phyloP scores from a whole-genome alignment of 2,329 filamentous ascomycete species.

The Calonectria pteridis region DNA sequence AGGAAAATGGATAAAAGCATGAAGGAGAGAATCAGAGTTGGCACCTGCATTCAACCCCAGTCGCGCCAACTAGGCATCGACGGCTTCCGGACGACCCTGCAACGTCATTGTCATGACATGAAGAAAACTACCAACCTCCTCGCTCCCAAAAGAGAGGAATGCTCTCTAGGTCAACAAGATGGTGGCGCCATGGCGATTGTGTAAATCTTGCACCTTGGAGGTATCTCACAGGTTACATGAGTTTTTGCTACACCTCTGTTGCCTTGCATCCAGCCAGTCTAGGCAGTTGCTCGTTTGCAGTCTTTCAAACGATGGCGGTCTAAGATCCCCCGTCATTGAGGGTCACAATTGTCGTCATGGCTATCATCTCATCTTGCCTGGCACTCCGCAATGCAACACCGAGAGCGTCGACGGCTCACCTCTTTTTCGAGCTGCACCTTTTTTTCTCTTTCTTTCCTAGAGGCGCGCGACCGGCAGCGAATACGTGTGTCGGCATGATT shows the following conservation, averaged over 20 bases:
- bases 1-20: not conserved
- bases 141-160: not conserved
- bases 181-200: not conserved
- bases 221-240: not conserved
- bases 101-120: slow-evolving; percentile 6
- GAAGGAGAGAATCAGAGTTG: not conserved
- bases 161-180: not conserved
- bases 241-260: not conserved
- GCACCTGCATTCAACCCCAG: not conserved
- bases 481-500: slow-evolving; percentile 32
- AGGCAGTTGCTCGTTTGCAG: not conserved
- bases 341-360: slow-evolving; percentile 2
- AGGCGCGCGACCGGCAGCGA: not conserved
- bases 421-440: not conserved
- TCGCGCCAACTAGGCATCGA: slow-evolving; percentile 13
- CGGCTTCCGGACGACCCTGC: not conserved
- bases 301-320: not conserved
- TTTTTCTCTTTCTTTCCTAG: not conserved
- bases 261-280: not conserved
- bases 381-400: not conserved
- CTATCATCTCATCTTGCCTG: slow-evolving; percentile 3
- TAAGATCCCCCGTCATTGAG: not conserved
- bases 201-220: not conserved
- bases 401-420: not conserved
- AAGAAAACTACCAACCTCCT: not conserved